Conservation (phyloP, 192 early-diverging fungal species). For the Podila minutissima region DNA sequence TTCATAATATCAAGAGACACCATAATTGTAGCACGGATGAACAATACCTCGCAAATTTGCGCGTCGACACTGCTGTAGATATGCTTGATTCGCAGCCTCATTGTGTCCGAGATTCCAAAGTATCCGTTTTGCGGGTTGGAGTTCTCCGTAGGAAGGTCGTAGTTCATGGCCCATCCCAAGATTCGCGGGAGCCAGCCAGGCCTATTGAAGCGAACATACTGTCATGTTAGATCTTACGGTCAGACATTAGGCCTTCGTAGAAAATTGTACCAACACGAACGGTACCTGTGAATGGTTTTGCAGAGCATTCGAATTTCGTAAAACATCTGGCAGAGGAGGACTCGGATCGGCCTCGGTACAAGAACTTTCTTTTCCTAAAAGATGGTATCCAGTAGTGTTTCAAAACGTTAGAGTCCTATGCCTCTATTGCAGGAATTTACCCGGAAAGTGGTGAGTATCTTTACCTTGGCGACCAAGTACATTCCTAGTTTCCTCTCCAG, state of each 20-base stretch:
- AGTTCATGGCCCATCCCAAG: constrained; percentile 60
- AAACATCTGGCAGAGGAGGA: constrained; percentile 60
- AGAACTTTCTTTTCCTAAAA: constrained; percentile 56
- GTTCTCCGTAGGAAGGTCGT: constrained; percentile 16
- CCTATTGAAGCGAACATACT: constrained; percentile 4
- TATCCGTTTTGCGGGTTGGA: constrained; percentile 10
- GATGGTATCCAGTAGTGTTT: not conserved
- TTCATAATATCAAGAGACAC: too few species aligned
- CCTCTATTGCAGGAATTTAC: too few species aligned
- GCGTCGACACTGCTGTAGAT: constrained; percentile 36
- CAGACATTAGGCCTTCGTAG: too few species aligned
- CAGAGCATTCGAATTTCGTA: constrained; percentile 66
- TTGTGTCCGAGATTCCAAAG: constrained; percentile 24
- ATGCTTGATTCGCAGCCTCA: constrained; percentile 38
- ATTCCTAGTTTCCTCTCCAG: constrained; percentile 60
- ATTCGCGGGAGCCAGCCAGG: constrained; percentile 63
- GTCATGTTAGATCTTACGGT: too few species aligned
- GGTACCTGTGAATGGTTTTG: constrained; percentile 60
- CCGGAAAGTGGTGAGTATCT: too few species aligned
- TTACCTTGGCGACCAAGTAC: constrained; percentile 52
- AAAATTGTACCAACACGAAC: not conserved
- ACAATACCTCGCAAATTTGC: constrained; percentile 54
- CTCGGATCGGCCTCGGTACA: constrained; percentile 59
- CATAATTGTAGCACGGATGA: too few species aligned
- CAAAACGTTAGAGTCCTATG: constrained; percentile 3